Conservation (phyloP, 2,329 filamentous ascomycete genomes). For the Fusarium domesticum region DNA sequence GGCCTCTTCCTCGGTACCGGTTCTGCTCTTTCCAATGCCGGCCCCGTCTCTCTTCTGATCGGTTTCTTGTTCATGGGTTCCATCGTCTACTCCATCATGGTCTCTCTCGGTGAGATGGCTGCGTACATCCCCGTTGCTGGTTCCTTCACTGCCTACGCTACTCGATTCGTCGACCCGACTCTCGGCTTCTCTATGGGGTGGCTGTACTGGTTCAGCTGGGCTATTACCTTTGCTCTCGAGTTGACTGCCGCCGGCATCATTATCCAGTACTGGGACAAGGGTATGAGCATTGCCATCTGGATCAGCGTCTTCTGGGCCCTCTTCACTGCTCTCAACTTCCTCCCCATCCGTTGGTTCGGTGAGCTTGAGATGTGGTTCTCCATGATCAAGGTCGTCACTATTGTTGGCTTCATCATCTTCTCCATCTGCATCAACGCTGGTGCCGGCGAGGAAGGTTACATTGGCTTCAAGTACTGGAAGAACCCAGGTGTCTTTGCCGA, state of each 20-base stretch:
- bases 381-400: conserved; percentile 71
- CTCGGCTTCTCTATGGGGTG: conserved; percentile 77
- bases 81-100: conserved; percentile 75
- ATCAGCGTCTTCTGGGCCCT: conserved; percentile 71
- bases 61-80: conserved; percentile 68
- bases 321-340: conserved; percentile 66
- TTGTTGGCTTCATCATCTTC: conserved; percentile 74
- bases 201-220: conserved; percentile 81
- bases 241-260: conserved; percentile 70
- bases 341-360: conserved; percentile 70
- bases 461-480: conserved; percentile 71
- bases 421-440: conserved; percentile 72
- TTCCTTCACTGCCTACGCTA: conserved; percentile 73
- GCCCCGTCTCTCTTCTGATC: conserved; percentile 64
- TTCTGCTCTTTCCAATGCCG: conserved; percentile 57
- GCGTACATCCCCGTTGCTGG: conserved; percentile 74
- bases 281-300: conserved; percentile 66
- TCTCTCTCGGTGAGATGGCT: conserved; percentile 67
- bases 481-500: conserved; percentile 65
- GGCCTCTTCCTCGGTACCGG: conserved; percentile 70
- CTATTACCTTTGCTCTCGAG: conserved; percentile 70
- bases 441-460: conserved; percentile 64
- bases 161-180: conserved; percentile 69
- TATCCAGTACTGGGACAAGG: conserved; percentile 69
- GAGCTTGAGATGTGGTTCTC: conserved; percentile 79